Conservation (phyloP, 2,329 filamentous ascomycete genomes). For the Pestalotiopsis sp. region DNA sequence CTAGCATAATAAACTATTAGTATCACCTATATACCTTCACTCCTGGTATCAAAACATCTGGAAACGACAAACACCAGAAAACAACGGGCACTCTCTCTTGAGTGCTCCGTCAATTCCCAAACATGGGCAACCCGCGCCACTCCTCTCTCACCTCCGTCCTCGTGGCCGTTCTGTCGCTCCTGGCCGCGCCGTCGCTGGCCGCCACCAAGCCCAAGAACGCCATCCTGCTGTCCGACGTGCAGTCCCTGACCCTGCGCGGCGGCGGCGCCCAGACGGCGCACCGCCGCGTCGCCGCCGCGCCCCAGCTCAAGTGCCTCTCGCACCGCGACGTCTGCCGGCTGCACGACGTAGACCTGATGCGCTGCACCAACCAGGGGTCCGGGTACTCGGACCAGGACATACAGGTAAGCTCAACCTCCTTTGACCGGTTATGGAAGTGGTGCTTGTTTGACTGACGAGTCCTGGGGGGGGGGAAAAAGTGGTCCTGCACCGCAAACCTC, state of each 20-base stretch:
- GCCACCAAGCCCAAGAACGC: slow-evolving; percentile 45
- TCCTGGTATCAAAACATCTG: neutral
- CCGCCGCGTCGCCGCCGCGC: slow-evolving; percentile 74
- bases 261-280: slow-evolving; percentile 64
- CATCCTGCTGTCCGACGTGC: slow-evolving; percentile 62
- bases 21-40: neutral
- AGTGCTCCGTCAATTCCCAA: neutral
- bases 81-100: neutral
- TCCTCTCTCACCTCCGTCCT: neutral
- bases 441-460: too few species aligned
- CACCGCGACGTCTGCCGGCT: slow-evolving; percentile 63
- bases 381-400: slow-evolving; percentile 80
- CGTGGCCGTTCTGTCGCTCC: slow-evolving; percentile 17
- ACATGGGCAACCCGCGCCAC: neutral
- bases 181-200: slow-evolving; percentile 20
- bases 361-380: slow-evolving; percentile 82
- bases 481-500: slow-evolving; percentile 74
- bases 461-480: too few species aligned
- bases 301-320: slow-evolving; percentile 77
- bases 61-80: neutral
- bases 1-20: too few species aligned
- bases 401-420: too few species aligned
- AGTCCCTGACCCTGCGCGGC: slow-evolving; percentile 74
- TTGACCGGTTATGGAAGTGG: too few species aligned
- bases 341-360: slow-evolving; percentile 78